Evolutionary conservation across 1,284 basidiomycete species (phyloP).

Genomic region (Melampsora larici-populina): DNA sequence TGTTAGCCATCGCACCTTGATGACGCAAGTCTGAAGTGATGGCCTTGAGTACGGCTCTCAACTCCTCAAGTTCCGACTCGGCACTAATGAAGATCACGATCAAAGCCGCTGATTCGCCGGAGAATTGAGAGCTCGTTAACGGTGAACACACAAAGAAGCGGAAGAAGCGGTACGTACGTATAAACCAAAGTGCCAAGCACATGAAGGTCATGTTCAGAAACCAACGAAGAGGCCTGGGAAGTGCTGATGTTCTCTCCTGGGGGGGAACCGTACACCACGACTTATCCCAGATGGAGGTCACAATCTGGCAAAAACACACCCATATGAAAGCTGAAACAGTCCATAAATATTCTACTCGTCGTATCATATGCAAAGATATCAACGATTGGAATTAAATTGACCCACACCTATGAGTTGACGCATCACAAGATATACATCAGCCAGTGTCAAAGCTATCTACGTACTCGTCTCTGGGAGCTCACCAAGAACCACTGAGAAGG

Average conservation of each 20-base stretch:
- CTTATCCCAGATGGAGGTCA: constrained; percentile 30
- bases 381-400: too few species aligned
- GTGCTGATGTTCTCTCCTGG: background rate
- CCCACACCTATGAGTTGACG: too few species aligned
- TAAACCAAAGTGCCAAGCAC: constrained; percentile 7
- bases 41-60: background rate
- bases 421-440: too few species aligned
- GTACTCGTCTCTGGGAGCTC: background rate
- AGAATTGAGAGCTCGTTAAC: background rate
- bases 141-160: background rate
- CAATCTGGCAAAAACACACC: constrained; percentile 33
- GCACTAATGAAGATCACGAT: constrained; percentile 7
- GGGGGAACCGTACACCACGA: constrained; percentile 5
- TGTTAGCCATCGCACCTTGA: background rate
- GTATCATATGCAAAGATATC: too few species aligned
- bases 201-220: constrained; percentile 22
- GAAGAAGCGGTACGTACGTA: background rate
- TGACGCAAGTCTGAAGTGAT: constrained; percentile 2
- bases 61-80: constrained; percentile 22
- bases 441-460: too few species aligned
- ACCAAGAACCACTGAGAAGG: constrained; percentile 29
- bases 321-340: constrained; percentile 25
- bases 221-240: constrained; percentile 5
- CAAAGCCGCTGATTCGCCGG: background rate
- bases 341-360: too few species aligned